Evolutionary conservation across 192 early-diverging fungal species (phyloP), one percentile per base, ranked within the genome.

Genomic region (Pecoramyces ruminantium): DNA sequence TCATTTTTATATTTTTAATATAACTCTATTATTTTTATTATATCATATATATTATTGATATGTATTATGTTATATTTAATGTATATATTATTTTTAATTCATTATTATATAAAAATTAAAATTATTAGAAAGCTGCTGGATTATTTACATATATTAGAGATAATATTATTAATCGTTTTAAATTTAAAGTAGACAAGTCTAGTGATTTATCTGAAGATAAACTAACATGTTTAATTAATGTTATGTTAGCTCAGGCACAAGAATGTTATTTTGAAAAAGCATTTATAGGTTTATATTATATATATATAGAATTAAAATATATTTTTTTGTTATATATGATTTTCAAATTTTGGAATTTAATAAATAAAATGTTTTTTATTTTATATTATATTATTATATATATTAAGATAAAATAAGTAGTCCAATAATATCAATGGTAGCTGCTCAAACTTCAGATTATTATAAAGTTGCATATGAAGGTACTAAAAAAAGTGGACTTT

Each of bases 381-480:
- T n/a, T n/a, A n/a, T n/a, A n/a, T n/a, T n/a, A n/a, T n/a, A n/a
- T n/a, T n/a, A n/a, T n/a, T n/a, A n/a, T n/a, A n/a, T n/a, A n/a
- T n/a, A n/a, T n/a, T n/a, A 30, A 89, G 84, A 86, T 30, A 83
- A 83, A 84, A 78, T 79, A n/a, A 87, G 82, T 77, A 89, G 87
- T 79, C 38, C 82, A 13, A 82, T 87, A 0, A 86, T 84, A 13
- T 81, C 89, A 13, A 85, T 83, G 38, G 82, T 90, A 29, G 84
- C 87, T 21, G 84, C 85, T 1, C 86, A 90, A 80, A 82, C 84
- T 12, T 80, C 88, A 8, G 89, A 90, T 81, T 87, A 81, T 80
- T 90, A 89, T 82, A 87, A 90, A n/a, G 79, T 87, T 2, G 88
- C 89, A 8, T 77, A 67, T 8, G 81, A 85, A 15, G 67, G 78